phyloP scores from a whole-genome alignment of 2,329 filamentous ascomycete species.

The Colletotrichum camelliae region DNA sequence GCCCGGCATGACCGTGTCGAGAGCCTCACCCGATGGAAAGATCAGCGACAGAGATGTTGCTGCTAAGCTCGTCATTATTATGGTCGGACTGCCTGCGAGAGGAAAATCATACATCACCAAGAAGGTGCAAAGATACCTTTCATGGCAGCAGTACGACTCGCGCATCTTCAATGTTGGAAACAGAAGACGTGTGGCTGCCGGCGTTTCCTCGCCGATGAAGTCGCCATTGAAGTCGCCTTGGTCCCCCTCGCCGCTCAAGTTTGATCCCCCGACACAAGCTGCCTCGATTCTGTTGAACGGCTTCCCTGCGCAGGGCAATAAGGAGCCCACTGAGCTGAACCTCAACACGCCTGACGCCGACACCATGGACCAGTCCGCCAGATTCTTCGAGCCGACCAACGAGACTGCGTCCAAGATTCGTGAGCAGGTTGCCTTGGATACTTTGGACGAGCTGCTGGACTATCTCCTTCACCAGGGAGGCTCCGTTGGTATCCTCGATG shows the following conservation, averaged over 20 bases:
- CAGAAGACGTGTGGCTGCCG: constrained; percentile 80
- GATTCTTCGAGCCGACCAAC: constrained; percentile 94
- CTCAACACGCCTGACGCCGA: constrained; percentile 42
- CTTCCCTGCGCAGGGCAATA: constrained; percentile 46
- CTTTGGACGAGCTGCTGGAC: constrained; percentile 88
- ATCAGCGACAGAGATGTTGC: constrained; percentile 95
- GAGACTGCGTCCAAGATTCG: constrained; percentile 80
- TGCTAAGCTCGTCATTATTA: constrained; percentile 95
- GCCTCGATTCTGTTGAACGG: constrained; percentile 66
- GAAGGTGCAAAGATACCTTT: constrained; percentile 92
- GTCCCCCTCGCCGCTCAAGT: constrained; percentile 25
- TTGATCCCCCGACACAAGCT: constrained; percentile 56
- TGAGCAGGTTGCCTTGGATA: constrained; percentile 91
- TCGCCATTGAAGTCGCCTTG: constrained; percentile 49
- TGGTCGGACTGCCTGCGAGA: constrained; percentile 94
- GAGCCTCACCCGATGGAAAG: constrained; percentile 92
- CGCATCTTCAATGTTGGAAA: constrained; percentile 98
- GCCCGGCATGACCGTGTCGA: constrained; percentile 92
- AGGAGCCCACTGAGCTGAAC: constrained; percentile 35
- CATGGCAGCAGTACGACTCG: constrained; percentile 97
- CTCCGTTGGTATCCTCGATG: constrained; percentile 93
- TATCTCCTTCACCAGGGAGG: constrained; percentile 85
- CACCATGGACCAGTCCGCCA: constrained; percentile 83
- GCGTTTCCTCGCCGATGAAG: constrained; percentile 46
- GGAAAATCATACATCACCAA: constrained; percentile 99